Conservation (phyloP, 2,329 filamentous ascomycete genomes). For the Colletotrichum horii region DNA sequence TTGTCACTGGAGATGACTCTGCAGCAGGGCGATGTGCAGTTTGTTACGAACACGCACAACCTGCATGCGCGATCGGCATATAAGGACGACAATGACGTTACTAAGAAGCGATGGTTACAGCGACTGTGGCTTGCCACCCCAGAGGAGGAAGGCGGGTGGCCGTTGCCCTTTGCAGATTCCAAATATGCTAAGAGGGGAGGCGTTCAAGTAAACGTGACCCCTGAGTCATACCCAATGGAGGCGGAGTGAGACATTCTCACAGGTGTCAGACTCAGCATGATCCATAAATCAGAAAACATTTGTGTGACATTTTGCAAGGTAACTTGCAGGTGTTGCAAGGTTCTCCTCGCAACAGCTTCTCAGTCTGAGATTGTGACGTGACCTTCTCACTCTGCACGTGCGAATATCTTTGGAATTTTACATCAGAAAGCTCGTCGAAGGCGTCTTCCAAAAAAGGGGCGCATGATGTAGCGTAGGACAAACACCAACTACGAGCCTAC, state of each 20-base stretch:
- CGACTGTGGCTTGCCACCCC: neutral
- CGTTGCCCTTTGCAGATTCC: neutral
- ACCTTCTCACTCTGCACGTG: no score
- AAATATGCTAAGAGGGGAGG: neutral
- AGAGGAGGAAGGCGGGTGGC: neutral
- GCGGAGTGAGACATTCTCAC: neutral
- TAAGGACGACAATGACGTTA: neutral
- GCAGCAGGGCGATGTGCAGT: neutral
- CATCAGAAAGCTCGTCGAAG: no score
- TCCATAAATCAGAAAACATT: no score
- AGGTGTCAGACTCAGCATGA: no score
- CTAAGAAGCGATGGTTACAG: neutral
- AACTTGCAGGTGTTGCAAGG: no score
- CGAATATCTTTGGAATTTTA: no score
- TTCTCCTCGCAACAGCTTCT: no score
- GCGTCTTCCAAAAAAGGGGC: no score
- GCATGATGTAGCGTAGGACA: no score
- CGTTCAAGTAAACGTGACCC: neutral
- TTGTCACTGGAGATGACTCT: neutral
- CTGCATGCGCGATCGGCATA: neutral
- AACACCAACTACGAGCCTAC: no score
- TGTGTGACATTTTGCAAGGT: no score
- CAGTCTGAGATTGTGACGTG: no score
- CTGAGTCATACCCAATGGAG: neutral
- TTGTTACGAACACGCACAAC: neutral